Conservation (phyloP, 371 early-diverging fungal species). For the Catenaria anguillulae region DNA sequence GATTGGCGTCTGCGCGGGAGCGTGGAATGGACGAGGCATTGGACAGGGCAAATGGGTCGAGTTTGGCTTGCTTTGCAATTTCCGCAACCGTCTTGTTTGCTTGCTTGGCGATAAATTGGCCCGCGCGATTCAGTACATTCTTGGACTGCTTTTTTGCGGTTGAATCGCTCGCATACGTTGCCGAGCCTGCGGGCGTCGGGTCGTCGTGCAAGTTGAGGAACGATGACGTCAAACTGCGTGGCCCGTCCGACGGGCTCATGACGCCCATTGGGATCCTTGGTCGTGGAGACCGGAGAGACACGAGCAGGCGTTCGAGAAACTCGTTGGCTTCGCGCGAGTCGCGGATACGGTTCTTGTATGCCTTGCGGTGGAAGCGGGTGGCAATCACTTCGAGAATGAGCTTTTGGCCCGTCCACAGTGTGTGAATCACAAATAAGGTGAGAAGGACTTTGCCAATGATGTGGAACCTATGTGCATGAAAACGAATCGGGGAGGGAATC, state of each 20-base stretch:
- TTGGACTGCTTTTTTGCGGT: neutral
- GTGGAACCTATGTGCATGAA: neutral
- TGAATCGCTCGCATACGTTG: too few relatives aligned
- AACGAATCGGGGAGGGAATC: neutral
- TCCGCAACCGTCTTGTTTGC: neutral
- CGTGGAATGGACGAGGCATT: neutral
- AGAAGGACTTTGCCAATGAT: slow-evolving; percentile 3
- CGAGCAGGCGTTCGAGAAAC: slow-evolving; percentile 11
- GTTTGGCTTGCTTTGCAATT: neutral
- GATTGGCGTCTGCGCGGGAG: neutral
- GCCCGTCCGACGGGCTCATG: too few relatives aligned
- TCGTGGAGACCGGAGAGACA: neutral
- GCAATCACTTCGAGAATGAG: slow-evolving; percentile 21
- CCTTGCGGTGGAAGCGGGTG: slow-evolving; percentile 27
- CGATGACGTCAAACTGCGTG: too few relatives aligned
- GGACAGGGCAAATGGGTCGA: neutral
- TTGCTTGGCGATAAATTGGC: neutral
- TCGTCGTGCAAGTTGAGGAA: too few relatives aligned
- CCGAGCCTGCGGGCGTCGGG: neutral
- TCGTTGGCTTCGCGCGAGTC: slow-evolving; percentile 6
- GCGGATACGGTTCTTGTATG: slow-evolving; percentile 30
- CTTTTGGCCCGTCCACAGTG: slow-evolving; percentile 16
- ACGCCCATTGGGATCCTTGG: neutral
- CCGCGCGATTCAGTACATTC: neutral
- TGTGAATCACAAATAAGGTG: neutral